Evolutionary conservation across 805 yeast genomes (phyloP).

Genomic region (Yarrowia porcina): DNA sequence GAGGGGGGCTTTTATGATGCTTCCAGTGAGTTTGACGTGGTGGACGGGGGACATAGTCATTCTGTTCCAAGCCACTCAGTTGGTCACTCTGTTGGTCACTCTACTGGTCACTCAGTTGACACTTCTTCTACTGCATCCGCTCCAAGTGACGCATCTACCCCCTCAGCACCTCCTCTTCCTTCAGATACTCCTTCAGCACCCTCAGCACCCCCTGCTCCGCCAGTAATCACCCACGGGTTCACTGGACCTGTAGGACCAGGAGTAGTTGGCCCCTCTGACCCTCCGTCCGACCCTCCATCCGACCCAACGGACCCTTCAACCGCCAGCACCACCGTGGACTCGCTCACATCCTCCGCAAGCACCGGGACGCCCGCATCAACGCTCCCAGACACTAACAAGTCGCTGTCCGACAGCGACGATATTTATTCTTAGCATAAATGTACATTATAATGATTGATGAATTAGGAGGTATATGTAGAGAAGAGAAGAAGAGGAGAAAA

Average conservation of each 20-base stretch:
- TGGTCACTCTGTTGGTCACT: too few relatives aligned
- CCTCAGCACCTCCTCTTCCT: background rate
- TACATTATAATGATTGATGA: constrained; percentile 3
- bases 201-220: background rate
- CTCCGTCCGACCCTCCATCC: too few relatives aligned
- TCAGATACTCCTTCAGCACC: background rate
- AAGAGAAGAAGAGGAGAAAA: too few relatives aligned
- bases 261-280: background rate
- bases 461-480: too few relatives aligned
- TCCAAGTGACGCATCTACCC: too few relatives aligned
- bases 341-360: background rate
- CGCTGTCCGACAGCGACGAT: constrained; percentile 23
- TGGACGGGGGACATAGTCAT: too few relatives aligned
- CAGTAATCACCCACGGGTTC: constrained; percentile 1
- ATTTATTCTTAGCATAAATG: constrained; percentile 23
- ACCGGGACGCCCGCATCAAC: constrained; percentile 26
- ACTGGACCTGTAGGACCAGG: background rate
- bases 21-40: background rate
- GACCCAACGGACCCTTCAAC: background rate
- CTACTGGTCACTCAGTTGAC: too few relatives aligned
- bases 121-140: too few relatives aligned
- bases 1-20: background rate
- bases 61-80: too few relatives aligned
- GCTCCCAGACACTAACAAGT: constrained; percentile 13
- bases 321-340: background rate